Conservation (phyloP, 352 stramenopile species). For the Pythium diclinum region DNA sequence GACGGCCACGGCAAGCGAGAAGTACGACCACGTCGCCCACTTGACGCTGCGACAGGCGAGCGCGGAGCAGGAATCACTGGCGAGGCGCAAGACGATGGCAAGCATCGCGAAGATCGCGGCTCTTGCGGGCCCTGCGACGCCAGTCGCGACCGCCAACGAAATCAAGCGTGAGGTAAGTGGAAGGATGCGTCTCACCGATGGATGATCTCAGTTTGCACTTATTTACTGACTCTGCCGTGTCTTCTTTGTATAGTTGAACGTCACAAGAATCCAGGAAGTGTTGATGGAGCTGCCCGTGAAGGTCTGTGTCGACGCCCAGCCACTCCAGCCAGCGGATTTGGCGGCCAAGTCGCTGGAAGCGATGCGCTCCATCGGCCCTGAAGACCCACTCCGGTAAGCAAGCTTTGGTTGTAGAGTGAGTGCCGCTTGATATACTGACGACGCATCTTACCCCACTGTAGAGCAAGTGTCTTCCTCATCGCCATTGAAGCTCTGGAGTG, state of each 20-base stretch:
- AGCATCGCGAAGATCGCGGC: constrained; percentile 82
- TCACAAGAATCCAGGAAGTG: constrained; percentile 57
- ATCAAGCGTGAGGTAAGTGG: constrained; percentile 62
- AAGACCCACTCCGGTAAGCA: constrained; percentile 53
- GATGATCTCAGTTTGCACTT: not conserved
- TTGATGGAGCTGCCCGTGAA: constrained; percentile 55
- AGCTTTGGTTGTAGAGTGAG: not conserved
- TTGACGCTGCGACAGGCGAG: constrained; percentile 56
- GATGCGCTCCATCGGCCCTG: constrained; percentile 34
- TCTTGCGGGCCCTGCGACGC: constrained; percentile 44
- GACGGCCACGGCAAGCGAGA: constrained; percentile 57
- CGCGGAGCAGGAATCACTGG: constrained; percentile 46
- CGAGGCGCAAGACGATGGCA: constrained; percentile 69
- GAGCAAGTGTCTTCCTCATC: constrained; percentile 68
- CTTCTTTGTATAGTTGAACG: constrained; percentile 39
- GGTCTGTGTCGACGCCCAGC: constrained; percentile 33
- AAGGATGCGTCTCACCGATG: not conserved
- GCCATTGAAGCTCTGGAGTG: constrained; percentile 65
- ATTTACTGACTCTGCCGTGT: not conserved
- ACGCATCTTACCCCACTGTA: constrained; percentile 15
- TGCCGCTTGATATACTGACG: not conserved
- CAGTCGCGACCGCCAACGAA: constrained; percentile 35
- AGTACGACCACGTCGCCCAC: constrained; percentile 57
- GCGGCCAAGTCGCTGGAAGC: constrained; percentile 50
- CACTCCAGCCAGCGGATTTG: constrained; percentile 43